Evolutionary conservation across 495 filamentous ascomycete species (phyloP).

Genomic region (Entonaema liquescens): DNA sequence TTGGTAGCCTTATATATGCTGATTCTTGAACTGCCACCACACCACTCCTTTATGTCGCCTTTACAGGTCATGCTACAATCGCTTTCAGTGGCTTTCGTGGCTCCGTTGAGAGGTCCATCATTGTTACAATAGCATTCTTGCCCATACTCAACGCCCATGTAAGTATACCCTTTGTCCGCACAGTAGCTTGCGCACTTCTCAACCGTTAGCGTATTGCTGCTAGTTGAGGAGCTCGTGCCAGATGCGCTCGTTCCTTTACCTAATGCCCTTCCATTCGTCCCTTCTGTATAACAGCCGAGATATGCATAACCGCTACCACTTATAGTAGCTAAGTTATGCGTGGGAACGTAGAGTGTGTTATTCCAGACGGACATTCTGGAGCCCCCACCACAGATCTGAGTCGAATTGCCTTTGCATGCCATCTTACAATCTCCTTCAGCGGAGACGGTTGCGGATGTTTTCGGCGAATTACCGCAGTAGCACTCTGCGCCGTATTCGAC

Average conservation of each 20-base stretch:
- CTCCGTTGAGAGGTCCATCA: constrained; percentile 22
- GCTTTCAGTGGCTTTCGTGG: constrained; percentile 23
- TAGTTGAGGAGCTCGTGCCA: constrained; percentile 23
- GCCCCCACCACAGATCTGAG: constrained; percentile 38
- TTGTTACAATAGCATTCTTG: constrained; percentile 47
- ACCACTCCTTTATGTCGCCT: constrained; percentile 39
- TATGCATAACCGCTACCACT: constrained; percentile 11
- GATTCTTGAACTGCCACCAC: constrained; percentile 39
- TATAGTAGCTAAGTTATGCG: constrained; percentile 11
- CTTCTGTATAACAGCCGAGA: constrained; percentile 35
- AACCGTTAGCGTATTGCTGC: constrained; percentile 40
- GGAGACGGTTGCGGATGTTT: background rate
- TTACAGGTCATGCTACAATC: constrained; percentile 46
- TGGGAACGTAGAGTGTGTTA: constrained; percentile 26
- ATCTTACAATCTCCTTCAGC: constrained; percentile 45
- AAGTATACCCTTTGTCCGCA: constrained; percentile 16
- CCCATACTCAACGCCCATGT: constrained; percentile 47
- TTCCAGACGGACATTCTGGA: constrained; percentile 27
- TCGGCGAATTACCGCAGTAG: constrained; percentile 46
- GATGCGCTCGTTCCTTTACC: constrained; percentile 1
- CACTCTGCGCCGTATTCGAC: constrained; percentile 46
- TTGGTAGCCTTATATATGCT: constrained; percentile 28
- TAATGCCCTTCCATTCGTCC: constrained; percentile 37
- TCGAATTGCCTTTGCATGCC: constrained; percentile 47
- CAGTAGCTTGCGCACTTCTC: constrained; percentile 49